Evolutionary conservation across 768 basidiomycete species (phyloP).

Genomic region (Atractiella rhizophila): DNA sequence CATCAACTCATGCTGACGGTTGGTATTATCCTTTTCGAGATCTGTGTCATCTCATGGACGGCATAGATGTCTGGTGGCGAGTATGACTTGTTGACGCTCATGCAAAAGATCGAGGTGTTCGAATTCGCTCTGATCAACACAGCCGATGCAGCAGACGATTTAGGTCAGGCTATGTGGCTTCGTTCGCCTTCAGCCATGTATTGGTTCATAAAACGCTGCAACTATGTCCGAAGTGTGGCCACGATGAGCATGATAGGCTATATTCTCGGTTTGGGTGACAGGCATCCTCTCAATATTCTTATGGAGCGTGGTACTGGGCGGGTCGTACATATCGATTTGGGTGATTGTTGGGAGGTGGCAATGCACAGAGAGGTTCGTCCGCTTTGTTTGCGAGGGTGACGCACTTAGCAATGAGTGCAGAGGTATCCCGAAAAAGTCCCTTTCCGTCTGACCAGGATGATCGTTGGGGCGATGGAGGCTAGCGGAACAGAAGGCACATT

Average conservation of each 20-base stretch:
- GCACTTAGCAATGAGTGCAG: constrained; percentile 11
- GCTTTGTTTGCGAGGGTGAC: constrained; percentile 29
- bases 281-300: constrained; percentile 84
- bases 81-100: constrained; percentile 72
- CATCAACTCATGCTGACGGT: constrained; percentile 97
- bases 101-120: constrained; percentile 98
- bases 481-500: constrained; percentile 96
- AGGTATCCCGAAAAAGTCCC: constrained; percentile 98
- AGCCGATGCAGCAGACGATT: constrained; percentile 86
- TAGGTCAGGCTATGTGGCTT: constrained; percentile 88
- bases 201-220: constrained; percentile 87
- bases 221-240: constrained; percentile 82
- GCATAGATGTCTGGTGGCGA: constrained; percentile 33
- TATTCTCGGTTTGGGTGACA: constrained; percentile 87
- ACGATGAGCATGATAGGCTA: constrained; percentile 99
- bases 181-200: constrained; percentile 86
- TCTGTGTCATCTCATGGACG: too few species aligned
- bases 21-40: too few species aligned
- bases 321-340: constrained; percentile 89
- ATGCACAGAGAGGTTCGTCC: too few species aligned
- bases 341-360: too few species aligned
- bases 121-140: constrained; percentile 97
- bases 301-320: constrained; percentile 76
- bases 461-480: constrained; percentile 97
- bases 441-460: constrained; percentile 91